Evolutionary conservation across 768 basidiomycete species (phyloP), one percentile per base, ranked within the genome.

Genomic region (Lactifluus subvellereus): DNA sequence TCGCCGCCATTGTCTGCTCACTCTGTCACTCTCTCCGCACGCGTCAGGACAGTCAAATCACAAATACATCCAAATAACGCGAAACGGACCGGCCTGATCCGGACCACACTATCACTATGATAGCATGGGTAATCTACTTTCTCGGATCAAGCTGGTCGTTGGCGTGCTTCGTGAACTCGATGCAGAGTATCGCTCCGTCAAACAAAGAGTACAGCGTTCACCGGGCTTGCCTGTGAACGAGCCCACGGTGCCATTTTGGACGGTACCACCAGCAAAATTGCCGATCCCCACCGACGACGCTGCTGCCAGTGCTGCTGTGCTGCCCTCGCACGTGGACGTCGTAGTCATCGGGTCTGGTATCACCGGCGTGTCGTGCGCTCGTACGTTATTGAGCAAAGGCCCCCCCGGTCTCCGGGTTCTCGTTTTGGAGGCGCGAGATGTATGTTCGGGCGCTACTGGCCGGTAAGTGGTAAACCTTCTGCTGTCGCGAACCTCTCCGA

Each of bases 261-360:
- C 79, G 8, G 69, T 77, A 9, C 86, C 87, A 2, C 74, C 76
- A 0, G 78, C 84, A 0, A 69, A 77, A 16, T 78, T 86, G 16
- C 74, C 82, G 3, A 65, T 69, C 2, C 59, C 70, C 30, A 40
- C 67, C 6, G 65, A 65, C 40, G 65, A 65, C 40, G 69, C 69
- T 1, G 63, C 50, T 3, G 27, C 27, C n/a, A n/a, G n/a, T 27
- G 27, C 27, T 27, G 27, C 27, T 27, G 27, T 3, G n/a, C 67
- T 77, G 7, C 84, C 82, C 6, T 65, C 69, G 0, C 74, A 84
- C 54, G 86, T 82, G 6, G 90, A 91, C 66, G 73, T 91, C 2
- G 83, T 89, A 30, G 77, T 91, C 55, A 80, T 91, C 58, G 89
- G 89, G 3, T 86, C 85, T n/a, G 89, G 89, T 0, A 87, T 91